Evolutionary conservation across 257 asterid species (phyloP).

Genomic region (Fraxinus americana): DNA sequence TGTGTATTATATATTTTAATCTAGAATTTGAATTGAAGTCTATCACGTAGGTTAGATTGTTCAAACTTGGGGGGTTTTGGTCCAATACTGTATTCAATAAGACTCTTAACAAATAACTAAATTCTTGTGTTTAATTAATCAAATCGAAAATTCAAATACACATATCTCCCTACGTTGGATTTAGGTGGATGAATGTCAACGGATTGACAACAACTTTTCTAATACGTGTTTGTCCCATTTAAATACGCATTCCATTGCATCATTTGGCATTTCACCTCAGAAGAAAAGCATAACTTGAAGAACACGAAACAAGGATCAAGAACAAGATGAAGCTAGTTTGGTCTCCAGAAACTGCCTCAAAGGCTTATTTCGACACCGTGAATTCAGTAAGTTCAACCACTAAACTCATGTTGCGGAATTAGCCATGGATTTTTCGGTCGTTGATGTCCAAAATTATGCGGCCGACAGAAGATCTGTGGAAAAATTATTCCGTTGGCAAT

Average conservation of each 20-base stretch:
- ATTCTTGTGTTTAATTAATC: not conserved
- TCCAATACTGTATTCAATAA: not conserved
- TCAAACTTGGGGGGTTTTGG: not conserved
- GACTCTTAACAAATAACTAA: not conserved
- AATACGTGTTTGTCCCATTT: not conserved
- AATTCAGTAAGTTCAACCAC: slow-evolving; percentile 58
- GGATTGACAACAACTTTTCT: not conserved
- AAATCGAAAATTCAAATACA: not conserved
- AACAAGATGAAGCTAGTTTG: slow-evolving; percentile 72
- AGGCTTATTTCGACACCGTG: slow-evolving; percentile 82
- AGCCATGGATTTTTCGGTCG: not conserved
- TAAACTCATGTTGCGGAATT: not conserved
- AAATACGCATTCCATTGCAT: not conserved
- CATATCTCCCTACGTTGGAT: slow-evolving; percentile 7
- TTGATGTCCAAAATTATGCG: not conserved
- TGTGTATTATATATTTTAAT: no score
- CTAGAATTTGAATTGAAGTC: not conserved
- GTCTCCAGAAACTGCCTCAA: slow-evolving; percentile 87
- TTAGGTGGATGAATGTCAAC: not conserved
- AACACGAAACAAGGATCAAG: slow-evolving; percentile 5
- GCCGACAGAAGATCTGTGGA: not conserved
- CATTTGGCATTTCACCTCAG: slow-evolving; percentile 18
- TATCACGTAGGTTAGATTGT: not conserved
- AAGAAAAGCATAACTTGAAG: slow-evolving; percentile 33
- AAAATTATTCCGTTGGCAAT: not conserved